Evolutionary conservation across 148 eudicot species (phyloP).

Genomic region (Vaccinium darrowii): DNA sequence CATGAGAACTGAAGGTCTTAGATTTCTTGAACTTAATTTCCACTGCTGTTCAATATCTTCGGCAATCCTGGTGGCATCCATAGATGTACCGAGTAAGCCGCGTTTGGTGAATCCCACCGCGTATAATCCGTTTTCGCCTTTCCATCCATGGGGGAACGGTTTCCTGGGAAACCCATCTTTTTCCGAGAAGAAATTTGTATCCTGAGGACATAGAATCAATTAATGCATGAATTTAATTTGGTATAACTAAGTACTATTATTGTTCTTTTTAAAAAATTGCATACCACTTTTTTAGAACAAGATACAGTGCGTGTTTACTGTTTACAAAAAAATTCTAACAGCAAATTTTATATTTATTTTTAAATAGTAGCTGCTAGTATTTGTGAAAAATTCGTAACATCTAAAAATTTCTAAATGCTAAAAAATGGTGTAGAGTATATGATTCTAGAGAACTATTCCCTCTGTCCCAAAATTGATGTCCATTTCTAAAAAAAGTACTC

Average conservation of each 20-base stretch:
- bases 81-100: constrained; percentile 63
- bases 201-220: constrained; percentile 28
- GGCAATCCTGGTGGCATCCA: constrained; percentile 59
- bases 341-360: not conserved
- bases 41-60: constrained; percentile 54
- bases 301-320: not conserved
- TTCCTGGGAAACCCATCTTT: constrained; percentile 60
- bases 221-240: not conserved
- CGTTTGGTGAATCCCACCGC: constrained; percentile 73
- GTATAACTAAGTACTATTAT: not conserved
- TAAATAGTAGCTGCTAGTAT: not conserved
- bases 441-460: no score
- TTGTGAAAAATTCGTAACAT: no score
- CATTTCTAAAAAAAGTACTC: no score
- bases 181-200: constrained; percentile 44
- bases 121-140: constrained; percentile 71
- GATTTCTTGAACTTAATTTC: constrained; percentile 30
- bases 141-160: constrained; percentile 76
- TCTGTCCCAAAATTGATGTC: no score
- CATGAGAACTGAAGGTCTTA: not conserved
- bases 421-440: no score
- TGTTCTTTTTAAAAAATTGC: not conserved
- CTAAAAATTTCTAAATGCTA: no score
- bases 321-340: not conserved
- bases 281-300: not conserved